phyloP scores from a whole-genome alignment of 495 filamentous ascomycete genomes.

The Cudoniella acicularis region DNA sequence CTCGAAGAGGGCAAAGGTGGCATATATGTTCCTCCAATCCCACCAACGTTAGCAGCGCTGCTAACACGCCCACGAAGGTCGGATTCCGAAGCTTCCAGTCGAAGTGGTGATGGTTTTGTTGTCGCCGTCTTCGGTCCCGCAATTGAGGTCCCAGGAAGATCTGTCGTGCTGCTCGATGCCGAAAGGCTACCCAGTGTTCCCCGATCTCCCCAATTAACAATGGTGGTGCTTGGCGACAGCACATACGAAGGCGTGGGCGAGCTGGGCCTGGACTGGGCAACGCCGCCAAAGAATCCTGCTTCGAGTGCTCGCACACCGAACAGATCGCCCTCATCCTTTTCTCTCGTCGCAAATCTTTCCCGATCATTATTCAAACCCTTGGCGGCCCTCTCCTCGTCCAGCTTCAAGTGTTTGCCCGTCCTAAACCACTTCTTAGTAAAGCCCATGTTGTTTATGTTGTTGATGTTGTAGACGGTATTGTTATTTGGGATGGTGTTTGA shows the following conservation, averaged over 20 bases:
- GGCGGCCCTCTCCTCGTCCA: constrained; percentile 12
- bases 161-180: constrained; percentile 10
- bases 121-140: not conserved
- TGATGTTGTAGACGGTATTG: too few relatives aligned
- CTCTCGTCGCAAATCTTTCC: constrained; percentile 30
- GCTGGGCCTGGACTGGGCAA: constrained; percentile 40
- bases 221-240: not conserved
- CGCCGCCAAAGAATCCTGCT: constrained; percentile 40
- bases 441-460: too few relatives aligned
- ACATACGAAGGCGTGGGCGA: constrained; percentile 25
- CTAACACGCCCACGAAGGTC: not conserved
- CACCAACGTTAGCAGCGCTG: constrained; percentile 4
- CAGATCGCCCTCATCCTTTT: constrained; percentile 41
- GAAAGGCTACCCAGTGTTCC: not conserved
- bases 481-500: constrained; percentile 21
- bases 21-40: constrained; percentile 15
- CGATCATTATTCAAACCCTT: constrained; percentile 29
- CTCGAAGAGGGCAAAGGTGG: constrained; percentile 11
- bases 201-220: constrained; percentile 12
- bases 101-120: constrained; percentile 19
- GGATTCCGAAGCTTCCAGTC: constrained; percentile 11
- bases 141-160: not conserved
- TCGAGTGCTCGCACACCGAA: constrained; percentile 43
- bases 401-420: constrained; percentile 12
- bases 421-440: constrained; percentile 16